A percentile compares a stretch with the other conserved stretches of the same genome.
Conservation (phyloP, 148 eudicot species). For the Chenopodium quinoa region DNA sequence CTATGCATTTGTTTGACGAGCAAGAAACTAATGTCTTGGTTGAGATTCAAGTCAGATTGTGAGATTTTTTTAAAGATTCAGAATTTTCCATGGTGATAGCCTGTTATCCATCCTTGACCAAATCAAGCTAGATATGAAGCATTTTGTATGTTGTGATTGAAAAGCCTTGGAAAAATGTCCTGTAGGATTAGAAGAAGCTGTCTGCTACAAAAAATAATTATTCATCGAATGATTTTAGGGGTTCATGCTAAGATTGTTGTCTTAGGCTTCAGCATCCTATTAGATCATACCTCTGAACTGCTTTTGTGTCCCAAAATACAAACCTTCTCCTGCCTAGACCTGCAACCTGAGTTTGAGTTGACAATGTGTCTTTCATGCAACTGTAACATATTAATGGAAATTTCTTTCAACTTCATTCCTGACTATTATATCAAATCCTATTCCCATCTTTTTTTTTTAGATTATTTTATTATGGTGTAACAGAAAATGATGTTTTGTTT, state of each 20-base stretch:
- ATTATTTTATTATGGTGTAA: too few relatives aligned
- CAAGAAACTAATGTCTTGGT: background rate
- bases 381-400: background rate
- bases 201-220: background rate
- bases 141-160: background rate
- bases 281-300: too few relatives aligned
- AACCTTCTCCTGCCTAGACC: background rate
- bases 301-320: too few relatives aligned
- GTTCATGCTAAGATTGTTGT: background rate
- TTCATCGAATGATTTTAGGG: background rate
- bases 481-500: too few relatives aligned
- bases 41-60: background rate
- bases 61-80: too few relatives aligned
- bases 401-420: background rate
- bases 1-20: background rate
- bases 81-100: background rate
- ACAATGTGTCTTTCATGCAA: background rate
- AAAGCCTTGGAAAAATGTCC: background rate
- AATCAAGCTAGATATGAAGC: background rate
- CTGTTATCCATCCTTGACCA: background rate
- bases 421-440: background rate
- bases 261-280: background rate
- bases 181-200: background rate
- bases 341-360: background rate
- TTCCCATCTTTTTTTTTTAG: too few relatives aligned